phyloP scores from a whole-genome alignment of 208 protist genomes.

The Acanthamoeba culbertsoni region DNA sequence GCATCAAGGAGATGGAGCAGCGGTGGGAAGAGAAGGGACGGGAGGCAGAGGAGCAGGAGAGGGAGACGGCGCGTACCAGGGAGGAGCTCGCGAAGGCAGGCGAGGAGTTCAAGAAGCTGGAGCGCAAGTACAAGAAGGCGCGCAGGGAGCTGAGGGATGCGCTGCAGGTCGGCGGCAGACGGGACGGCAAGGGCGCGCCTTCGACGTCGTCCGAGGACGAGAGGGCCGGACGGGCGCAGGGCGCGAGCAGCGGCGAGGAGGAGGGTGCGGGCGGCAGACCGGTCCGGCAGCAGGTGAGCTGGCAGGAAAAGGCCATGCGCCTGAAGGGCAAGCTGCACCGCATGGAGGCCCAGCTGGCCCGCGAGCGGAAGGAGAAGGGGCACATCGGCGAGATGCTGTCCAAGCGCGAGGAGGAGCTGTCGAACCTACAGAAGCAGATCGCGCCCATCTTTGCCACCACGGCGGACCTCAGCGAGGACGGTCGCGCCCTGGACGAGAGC shows the following conservation, averaged over 20 bases:
- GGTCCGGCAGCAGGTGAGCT: background rate
- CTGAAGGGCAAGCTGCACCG: constrained; percentile 22
- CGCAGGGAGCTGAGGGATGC: no score
- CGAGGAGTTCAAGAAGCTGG: background rate
- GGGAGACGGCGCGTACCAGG: background rate
- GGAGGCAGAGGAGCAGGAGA: background rate
- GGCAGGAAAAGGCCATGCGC: constrained; percentile 46
- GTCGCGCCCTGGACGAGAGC: background rate
- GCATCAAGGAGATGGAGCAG: background rate
- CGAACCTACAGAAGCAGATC: background rate
- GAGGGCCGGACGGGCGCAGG: background rate
- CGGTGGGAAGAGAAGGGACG: background rate
- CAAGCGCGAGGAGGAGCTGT: constrained; percentile 5
- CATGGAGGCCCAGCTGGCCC: constrained; percentile 32
- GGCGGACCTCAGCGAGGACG: background rate
- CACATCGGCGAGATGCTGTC: background rate
- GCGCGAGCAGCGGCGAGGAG: background rate
- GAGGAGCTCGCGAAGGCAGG: background rate
- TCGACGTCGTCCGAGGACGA: background rate
- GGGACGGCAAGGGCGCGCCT: background rate
- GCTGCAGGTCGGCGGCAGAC: no score
- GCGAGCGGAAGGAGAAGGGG: background rate
- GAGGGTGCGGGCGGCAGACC: no score
- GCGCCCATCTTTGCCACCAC: background rate
- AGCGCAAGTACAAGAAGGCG: background rate